These are phyloP conservation scores for Aspergillus pseudoglaucus DNA, from an alignment of 2,329 filamentous ascomycete genomes.

Conservation along the genomic window DNA sequence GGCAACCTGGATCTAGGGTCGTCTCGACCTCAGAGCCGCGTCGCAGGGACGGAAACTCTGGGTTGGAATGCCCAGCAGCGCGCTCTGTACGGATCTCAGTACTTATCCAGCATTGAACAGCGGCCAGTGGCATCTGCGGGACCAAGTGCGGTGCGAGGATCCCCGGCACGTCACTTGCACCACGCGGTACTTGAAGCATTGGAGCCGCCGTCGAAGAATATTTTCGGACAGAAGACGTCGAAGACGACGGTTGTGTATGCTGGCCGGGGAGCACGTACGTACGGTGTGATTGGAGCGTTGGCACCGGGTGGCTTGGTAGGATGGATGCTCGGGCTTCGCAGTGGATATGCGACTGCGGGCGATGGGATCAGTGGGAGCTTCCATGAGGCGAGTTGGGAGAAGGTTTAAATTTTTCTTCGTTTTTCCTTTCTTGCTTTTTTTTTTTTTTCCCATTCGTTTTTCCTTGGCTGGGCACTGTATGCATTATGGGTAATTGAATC, in stretches of 20 bases:
- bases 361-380: slow-evolving; percentile 22
- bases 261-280: slow-evolving; percentile 75
- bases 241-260: slow-evolving; percentile 62
- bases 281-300: slow-evolving; percentile 78
- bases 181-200: slow-evolving; percentile 87
- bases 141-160: slow-evolving; percentile 50
- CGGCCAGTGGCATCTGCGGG: slow-evolving; percentile 33
- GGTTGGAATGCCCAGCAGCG: slow-evolving; percentile 55
- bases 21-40: slow-evolving; percentile 38
- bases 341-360: slow-evolving; percentile 42
- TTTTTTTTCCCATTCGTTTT: too few species aligned
- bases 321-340: slow-evolving; percentile 82
- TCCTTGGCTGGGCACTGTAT: not conserved
- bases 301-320: slow-evolving; percentile 71
- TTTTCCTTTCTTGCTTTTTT: not conserved
- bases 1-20: slow-evolving; percentile 82
- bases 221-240: slow-evolving; percentile 31
- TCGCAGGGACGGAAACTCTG: slow-evolving; percentile 48
- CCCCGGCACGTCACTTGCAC: slow-evolving; percentile 70
- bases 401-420: slow-evolving; percentile 47
- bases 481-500: too few species aligned
- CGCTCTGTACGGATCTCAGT: slow-evolving; percentile 40
- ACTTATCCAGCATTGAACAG: slow-evolving; percentile 39
- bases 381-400: slow-evolving; percentile 57
- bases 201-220: slow-evolving; percentile 42